Evolutionary conservation across 805 yeast genomes (phyloP), one percentile per base, ranked within the genome.

Genomic region (Schizosaccharomyces japonicus): DNA sequence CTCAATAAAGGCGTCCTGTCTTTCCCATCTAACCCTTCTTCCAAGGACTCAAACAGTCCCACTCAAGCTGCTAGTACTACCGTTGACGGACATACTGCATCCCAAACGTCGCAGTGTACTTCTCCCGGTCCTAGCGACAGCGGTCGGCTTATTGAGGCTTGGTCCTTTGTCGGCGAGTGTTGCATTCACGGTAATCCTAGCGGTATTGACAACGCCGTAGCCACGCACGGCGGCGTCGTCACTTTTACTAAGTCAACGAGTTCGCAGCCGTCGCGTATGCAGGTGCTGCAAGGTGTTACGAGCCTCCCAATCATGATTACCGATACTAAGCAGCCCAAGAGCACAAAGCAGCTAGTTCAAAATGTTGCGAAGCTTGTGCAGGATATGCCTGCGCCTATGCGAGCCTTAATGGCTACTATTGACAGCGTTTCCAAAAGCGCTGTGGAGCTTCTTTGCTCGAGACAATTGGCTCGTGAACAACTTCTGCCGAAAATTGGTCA

Each of bases 141-240:
- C 25, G 27, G 17, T 36, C 4, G 27, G 17, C 71, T 76, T 52
- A 75, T 90, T 51, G 87, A 87, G 53, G 63, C 67, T 5, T 85
- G 94, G 94, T 76, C 96, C 1, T 79, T 79, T 53, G 68, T 87
- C 66, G 96, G 95, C 33, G 98, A 90, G 60, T 79, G 78, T 58
- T 83, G 95, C 58, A 80, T 85, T 54, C 96, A 87, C 58, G 96
- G 96, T 1, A 84, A 80, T 55, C 98, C 98, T 6, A 78, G 92
- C 17, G 98, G 98, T 10, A 83, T 90, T 48, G 98, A 90, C 60
- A 90, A 90, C 58, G 84, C 95, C 0, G 95, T 87, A 45, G 92
- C 96, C 1, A 80, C 95, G 0, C 77, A 76, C 54, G 98, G 98
- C 21, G 95, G 95, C 44, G 96, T 96, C 0, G 94, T 90, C 1